Evolutionary conservation across 2,329 filamentous ascomycete genomes (phyloP).

Genomic region (Botrytis byssoidea): DNA sequence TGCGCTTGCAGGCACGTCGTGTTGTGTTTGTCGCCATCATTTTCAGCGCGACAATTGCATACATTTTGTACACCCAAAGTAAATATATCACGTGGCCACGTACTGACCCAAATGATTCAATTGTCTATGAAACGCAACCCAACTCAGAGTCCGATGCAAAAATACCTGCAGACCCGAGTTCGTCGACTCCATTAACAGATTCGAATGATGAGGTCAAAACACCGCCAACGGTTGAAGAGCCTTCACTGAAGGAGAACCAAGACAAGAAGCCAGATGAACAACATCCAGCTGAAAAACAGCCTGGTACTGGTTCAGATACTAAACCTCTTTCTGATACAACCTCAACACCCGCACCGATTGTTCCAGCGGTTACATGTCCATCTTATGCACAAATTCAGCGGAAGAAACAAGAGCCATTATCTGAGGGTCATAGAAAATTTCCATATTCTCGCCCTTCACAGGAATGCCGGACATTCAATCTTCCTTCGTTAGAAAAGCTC

Average conservation of each 20-base stretch:
- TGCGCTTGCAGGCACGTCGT: slow-evolving; percentile 6
- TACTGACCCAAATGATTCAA: background rate
- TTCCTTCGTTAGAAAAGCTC: slow-evolving; percentile 71
- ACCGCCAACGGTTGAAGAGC: background rate
- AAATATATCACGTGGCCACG: slow-evolving; percentile 2
- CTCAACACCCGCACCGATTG: background rate
- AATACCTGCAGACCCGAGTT: background rate
- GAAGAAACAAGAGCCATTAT: slow-evolving; percentile 29
- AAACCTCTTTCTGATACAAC: background rate
- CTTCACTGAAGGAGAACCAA: background rate
- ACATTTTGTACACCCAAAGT: background rate
- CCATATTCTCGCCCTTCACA: slow-evolving; percentile 75
- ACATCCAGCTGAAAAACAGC: background rate
- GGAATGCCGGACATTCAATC: slow-evolving; percentile 78
- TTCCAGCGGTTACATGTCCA: slow-evolving; percentile 7
- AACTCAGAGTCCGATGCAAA: background rate
- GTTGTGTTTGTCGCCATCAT: background rate
- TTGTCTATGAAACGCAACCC: background rate
- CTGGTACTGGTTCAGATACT: background rate
- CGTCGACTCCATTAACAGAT: background rate
- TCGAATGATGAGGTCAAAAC: background rate
- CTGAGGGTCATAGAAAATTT: slow-evolving; percentile 66
- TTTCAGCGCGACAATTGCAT: background rate
- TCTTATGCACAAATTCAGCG: slow-evolving; percentile 30
- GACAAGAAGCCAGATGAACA: background rate